Evolutionary conservation across 2,329 filamentous ascomycete genomes (phyloP).

Genomic region (Thermothelomyces thermophilus): DNA sequence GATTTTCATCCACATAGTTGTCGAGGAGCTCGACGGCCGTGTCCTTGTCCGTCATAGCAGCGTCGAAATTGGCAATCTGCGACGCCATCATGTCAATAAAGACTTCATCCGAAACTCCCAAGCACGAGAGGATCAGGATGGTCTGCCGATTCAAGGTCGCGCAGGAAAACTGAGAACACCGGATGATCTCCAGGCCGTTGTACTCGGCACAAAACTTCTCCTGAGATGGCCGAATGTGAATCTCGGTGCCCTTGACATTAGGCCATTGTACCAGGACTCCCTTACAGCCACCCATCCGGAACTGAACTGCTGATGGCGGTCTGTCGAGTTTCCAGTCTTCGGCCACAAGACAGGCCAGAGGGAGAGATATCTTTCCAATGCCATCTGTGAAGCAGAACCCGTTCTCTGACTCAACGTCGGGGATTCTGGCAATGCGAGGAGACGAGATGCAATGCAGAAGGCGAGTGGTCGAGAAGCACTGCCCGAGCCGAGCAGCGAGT

Average conservation of each 20-base stretch:
- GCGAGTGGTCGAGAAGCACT: conserved; percentile 91
- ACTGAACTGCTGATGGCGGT: conserved; percentile 79
- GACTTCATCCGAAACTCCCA: conserved; percentile 61
- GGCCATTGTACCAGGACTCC: conserved; percentile 76
- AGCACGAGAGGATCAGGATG: conserved; percentile 72
- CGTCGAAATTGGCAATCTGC: conserved; percentile 62
- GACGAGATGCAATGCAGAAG: conserved; percentile 60
- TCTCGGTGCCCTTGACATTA: conserved; percentile 56
- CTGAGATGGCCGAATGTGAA: conserved; percentile 78
- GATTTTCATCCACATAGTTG: conserved; percentile 77
- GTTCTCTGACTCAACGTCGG: conserved; percentile 65
- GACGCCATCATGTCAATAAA: conserved; percentile 62
- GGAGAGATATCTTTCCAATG: conserved; percentile 81
- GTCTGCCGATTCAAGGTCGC: conserved; percentile 86
- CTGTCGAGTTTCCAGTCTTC: conserved; percentile 58
- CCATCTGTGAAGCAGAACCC: conserved; percentile 80
- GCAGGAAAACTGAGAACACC: conserved; percentile 66
- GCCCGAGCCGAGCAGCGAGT: conserved; percentile 79
- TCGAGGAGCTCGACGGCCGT: conserved; percentile 63
- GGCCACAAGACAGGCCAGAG: conserved; percentile 67
- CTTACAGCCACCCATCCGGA: conserved; percentile 87
- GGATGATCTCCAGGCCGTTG: conserved; percentile 76
- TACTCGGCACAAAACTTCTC: conserved; percentile 72
- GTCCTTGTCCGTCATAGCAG: conserved; percentile 59
- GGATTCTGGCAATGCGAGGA: conserved; percentile 52